phyloP scores from a whole-genome alignment of 495 filamentous ascomycete genomes.

The Penicillium atrosanguineum region DNA sequence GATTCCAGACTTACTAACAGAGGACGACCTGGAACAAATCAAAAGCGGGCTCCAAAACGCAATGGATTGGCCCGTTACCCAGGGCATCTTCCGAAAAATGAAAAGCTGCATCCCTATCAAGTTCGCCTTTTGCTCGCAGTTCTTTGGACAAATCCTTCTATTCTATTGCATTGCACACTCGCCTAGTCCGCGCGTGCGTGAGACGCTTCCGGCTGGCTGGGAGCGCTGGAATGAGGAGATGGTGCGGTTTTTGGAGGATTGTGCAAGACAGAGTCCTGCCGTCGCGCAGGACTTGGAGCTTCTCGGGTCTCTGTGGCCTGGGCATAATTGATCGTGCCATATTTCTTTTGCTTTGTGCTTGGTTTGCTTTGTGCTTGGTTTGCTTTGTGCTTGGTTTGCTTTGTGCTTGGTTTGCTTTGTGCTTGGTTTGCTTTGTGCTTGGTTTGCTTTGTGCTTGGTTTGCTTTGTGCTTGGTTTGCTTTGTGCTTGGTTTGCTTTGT shows the following conservation, averaged over 20 bases:
- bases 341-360: not conserved
- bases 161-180: conserved; percentile 49
- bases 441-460: too few species aligned
- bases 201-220: conserved; percentile 42
- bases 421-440: too few species aligned
- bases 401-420: too few species aligned
- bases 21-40: conserved; percentile 47
- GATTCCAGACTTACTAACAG: conserved; percentile 35
- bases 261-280: conserved; percentile 40
- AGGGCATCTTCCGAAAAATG: conserved; percentile 46
- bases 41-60: conserved; percentile 41
- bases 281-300: conserved; percentile 46
- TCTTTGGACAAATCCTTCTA: conserved; percentile 48
- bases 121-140: conserved; percentile 51
- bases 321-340: conserved; percentile 2
- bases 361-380: too few species aligned
- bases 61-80: conserved; percentile 46
- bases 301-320: conserved; percentile 33
- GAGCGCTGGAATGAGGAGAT: conserved; percentile 48
- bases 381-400: too few species aligned
- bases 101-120: conserved; percentile 48
- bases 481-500: too few species aligned
- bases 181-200: conserved; percentile 32
- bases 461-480: too few species aligned
- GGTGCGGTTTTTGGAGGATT: conserved; percentile 43